Evolutionary conservation across 495 filamentous ascomycete species (phyloP).

Genomic region (Penicillium verhagenii): DNA sequence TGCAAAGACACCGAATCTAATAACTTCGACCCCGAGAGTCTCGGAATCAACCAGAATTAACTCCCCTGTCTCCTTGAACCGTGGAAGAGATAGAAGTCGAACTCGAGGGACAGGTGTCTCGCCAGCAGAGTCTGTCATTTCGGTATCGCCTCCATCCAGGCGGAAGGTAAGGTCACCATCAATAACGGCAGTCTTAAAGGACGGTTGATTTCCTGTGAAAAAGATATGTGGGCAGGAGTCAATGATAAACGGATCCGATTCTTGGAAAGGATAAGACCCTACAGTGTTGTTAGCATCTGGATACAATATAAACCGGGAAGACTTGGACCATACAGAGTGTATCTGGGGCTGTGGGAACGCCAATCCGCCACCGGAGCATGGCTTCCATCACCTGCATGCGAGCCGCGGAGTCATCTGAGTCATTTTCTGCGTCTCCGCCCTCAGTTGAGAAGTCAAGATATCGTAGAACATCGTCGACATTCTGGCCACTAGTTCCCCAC

Average conservation of each 20-base stretch:
- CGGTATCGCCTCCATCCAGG: constrained; percentile 37
- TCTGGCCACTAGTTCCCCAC: constrained; percentile 84
- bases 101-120: constrained; percentile 60
- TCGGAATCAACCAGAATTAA: constrained; percentile 85
- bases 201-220: constrained; percentile 84
- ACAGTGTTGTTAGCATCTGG: constrained; percentile 9
- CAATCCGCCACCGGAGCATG: constrained; percentile 85
- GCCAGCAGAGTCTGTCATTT: constrained; percentile 40
- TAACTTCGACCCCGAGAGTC: constrained; percentile 71
- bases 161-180: constrained; percentile 45
- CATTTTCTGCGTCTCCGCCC: constrained; percentile 18
- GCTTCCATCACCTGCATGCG: constrained; percentile 85
- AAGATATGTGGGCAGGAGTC: constrained; percentile 85
- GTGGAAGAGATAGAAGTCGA: constrained; percentile 75
- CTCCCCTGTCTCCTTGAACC: constrained; percentile 75
- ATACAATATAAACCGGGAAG: not conserved
- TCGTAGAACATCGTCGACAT: constrained; percentile 88
- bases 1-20: constrained; percentile 61
- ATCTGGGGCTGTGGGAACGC: constrained; percentile 94
- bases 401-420: constrained; percentile 57
- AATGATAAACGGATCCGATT: constrained; percentile 82
- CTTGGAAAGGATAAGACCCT: constrained; percentile 97
- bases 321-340: constrained; percentile 74
- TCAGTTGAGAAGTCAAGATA: constrained; percentile 60
- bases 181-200: constrained; percentile 75